Evolutionary conservation across 148 eudicot species (phyloP).

Genomic region (Gaultheria prostrata): DNA sequence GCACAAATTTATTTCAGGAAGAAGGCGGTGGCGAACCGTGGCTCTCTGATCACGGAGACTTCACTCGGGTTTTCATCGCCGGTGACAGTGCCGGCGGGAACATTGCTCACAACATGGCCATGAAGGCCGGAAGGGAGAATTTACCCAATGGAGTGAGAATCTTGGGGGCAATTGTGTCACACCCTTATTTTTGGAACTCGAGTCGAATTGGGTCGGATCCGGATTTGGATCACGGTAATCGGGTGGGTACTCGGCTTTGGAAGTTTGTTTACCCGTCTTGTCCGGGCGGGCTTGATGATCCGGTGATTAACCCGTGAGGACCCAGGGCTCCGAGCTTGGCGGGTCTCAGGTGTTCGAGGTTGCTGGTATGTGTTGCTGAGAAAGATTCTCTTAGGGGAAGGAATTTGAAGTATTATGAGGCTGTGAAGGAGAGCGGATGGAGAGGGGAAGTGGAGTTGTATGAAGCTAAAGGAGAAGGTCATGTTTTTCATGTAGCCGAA

Average conservation of each 20-base stretch:
- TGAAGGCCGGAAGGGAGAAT: not conserved
- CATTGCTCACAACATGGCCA: slow-evolving; percentile 1
- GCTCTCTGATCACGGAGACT: not conserved
- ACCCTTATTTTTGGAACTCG: not conserved
- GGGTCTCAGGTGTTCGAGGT: slow-evolving; percentile 27
- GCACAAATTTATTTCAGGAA: no score
- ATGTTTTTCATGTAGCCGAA: slow-evolving; percentile 27
- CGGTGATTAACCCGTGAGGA: slow-evolving; percentile 33
- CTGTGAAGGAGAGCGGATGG: slow-evolving; percentile 32
- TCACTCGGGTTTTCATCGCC: not conserved
- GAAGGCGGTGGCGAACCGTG: not conserved
- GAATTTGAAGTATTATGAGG: slow-evolving; percentile 25
- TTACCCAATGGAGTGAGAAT: not conserved
- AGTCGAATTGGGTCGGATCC: not conserved
- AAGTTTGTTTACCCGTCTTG: slow-evolving; percentile 24
- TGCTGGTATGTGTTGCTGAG: slow-evolving; percentile 39
- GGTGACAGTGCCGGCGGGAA: slow-evolving; percentile 14
- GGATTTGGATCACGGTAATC: not conserved
- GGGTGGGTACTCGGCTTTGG: slow-evolving; percentile 16
- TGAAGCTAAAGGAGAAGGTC: slow-evolving; percentile 33
- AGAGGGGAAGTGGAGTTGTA: slow-evolving; percentile 26
- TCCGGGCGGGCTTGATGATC: slow-evolving; percentile 34
- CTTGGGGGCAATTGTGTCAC: not conserved
- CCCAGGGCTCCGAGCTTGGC: slow-evolving; percentile 32
- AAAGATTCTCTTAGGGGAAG: slow-evolving; percentile 29